Percentiles rank a stretch among this genome's conserved stretches.
Conservation (phyloP, 495 filamentous ascomycete species). For the Hypoxylon lenormandii region DNA sequence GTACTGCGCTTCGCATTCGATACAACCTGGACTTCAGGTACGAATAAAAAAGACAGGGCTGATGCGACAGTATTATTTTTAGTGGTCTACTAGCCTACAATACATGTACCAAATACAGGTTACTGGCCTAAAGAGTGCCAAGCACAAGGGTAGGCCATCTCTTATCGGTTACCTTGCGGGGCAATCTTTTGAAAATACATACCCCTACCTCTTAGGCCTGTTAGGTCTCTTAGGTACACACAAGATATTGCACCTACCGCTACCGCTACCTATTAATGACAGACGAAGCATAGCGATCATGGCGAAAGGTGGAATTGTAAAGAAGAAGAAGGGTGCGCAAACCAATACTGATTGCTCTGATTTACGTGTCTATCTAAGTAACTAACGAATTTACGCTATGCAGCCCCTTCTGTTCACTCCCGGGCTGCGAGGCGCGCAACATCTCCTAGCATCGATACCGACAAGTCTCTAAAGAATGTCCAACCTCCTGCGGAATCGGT, state of each 20-base stretch:
- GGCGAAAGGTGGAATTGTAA: conserved; percentile 58
- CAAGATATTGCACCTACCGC: too few species aligned
- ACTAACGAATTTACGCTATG: conserved; percentile 22
- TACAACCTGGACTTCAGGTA: not conserved
- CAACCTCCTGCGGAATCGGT: conserved; percentile 67
- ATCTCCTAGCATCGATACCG: conserved; percentile 76
- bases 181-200: conserved; percentile 16
- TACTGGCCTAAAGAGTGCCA: not conserved
- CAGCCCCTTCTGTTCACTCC: conserved; percentile 69
- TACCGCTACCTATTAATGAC: too few species aligned
- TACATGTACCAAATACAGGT: not conserved
- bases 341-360: not conserved
- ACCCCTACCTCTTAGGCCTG: too few species aligned
- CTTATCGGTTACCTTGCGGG: conserved; percentile 29
- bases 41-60: conserved; percentile 22
- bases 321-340: conserved; percentile 54
- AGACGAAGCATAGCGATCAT: conserved; percentile 37
- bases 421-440: conserved; percentile 78
- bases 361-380: not conserved
- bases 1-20: conserved; percentile 13
- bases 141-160: not conserved
- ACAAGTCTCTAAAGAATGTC: conserved; percentile 77
- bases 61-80: conserved; percentile 34
- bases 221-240: too few species aligned
- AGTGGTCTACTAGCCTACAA: conserved; percentile 5